Evolutionary conservation across 495 filamentous ascomycete species (phyloP).

Genomic region (Aspergillus bertholletiae): DNA sequence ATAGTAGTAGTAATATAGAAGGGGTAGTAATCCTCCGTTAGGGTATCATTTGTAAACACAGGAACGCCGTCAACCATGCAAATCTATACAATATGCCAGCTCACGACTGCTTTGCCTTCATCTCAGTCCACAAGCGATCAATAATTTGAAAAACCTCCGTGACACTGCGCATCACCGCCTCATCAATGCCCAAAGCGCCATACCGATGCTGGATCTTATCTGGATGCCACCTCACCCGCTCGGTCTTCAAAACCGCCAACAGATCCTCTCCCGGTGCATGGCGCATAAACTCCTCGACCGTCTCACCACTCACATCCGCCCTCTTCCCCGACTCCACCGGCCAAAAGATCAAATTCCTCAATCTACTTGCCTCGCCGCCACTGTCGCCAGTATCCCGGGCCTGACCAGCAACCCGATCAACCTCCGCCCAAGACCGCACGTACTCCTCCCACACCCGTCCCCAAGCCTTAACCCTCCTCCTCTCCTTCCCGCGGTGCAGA

Average conservation of each 20-base stretch:
- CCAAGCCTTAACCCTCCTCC: constrained; percentile 45
- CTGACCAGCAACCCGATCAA: constrained; percentile 38
- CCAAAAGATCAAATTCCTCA: constrained; percentile 66
- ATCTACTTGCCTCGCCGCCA: not conserved
- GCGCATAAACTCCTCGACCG: constrained; percentile 61
- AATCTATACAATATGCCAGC: not conserved
- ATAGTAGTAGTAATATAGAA: too few relatives aligned
- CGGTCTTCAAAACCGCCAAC: constrained; percentile 65
- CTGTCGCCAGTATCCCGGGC: too few relatives aligned
- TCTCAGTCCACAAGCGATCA: constrained; percentile 73
- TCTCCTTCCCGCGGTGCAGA: constrained; percentile 48
- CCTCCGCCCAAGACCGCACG: constrained; percentile 54
- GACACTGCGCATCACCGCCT: constrained; percentile 68
- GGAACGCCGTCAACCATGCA: not conserved
- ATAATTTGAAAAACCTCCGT: constrained; percentile 91
- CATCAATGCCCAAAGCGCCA: constrained; percentile 61
- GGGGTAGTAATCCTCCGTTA: too few relatives aligned
- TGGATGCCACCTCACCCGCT: constrained; percentile 94
- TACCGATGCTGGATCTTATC: constrained; percentile 95
- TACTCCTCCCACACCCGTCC: constrained; percentile 63
- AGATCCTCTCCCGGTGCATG: constrained; percentile 47
- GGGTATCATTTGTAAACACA: not conserved
- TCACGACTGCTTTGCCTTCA: constrained; percentile 26
- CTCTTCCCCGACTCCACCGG: constrained; percentile 64
- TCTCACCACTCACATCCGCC: constrained; percentile 57